phyloP scores from a whole-genome alignment of 140 eudicot genomes.

The Anethum foeniculum region DNA sequence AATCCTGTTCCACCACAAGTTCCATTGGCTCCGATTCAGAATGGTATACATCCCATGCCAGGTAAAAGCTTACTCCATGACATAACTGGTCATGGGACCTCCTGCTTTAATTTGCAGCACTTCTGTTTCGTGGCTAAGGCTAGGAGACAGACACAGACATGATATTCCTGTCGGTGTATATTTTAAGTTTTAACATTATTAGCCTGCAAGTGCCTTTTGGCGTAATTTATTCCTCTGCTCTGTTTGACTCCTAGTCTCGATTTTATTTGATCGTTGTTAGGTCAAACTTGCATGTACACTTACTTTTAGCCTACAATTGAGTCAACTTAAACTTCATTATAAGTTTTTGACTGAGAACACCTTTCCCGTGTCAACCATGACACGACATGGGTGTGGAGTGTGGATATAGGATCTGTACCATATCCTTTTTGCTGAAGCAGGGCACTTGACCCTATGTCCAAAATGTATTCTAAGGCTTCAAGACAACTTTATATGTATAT shows the following conservation, averaged over 20 bases:
- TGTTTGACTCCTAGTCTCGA: neutral
- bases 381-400: neutral
- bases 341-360: neutral
- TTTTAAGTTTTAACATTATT: neutral
- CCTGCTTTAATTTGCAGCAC: neutral
- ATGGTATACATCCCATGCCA: constrained; percentile 89
- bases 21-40: constrained; percentile 81
- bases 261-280: neutral
- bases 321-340: neutral
- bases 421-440: neutral
- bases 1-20: constrained; percentile 63
- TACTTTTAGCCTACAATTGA: neutral
- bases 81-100: neutral
- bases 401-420: neutral
- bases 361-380: no score
- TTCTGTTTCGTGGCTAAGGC: neutral
- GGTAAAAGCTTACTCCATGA: constrained; percentile 35
- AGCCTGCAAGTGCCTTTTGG: neutral
- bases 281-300: neutral
- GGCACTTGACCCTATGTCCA: neutral
- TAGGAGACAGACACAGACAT: neutral
- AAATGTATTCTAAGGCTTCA: neutral
- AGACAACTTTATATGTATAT: neutral
- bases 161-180: neutral
- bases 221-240: neutral